Evolutionary conservation across 2,329 filamentous ascomycete genomes (phyloP), one percentile per base, ranked within the genome.

Genomic region (Ceratocystiopsis minuta): DNA sequence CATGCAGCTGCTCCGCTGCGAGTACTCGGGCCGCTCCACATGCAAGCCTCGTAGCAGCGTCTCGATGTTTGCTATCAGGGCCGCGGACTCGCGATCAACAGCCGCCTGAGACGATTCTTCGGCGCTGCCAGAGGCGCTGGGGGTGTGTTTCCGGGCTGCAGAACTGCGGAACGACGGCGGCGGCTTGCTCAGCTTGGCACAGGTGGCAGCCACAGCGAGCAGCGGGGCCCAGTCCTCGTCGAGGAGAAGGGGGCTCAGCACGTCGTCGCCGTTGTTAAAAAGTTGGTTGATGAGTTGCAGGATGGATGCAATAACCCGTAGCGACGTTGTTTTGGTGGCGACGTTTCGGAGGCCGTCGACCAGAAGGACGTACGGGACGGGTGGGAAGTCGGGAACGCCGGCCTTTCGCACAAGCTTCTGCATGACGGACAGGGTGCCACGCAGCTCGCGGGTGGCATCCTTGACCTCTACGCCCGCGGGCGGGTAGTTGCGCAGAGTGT

Each of bases 191-290:
- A 55, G 53, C 41, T 58, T 60, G 41, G 60, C 65, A 52, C 77
- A 81, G 42, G 65, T 65, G 4, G 62, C 61, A 2, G 73, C 72
- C 16, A 80, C 67, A 16, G 72, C 63, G 16, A 82, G 64, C 43
- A 80, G 62, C 5, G 66, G 57, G 2, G 67, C 65, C 75, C 78
- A 80, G 53, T 81, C 75, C 50, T 80, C 76, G 43, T 80, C 75
- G 36, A 70, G 58, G 17, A 81, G 57, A 38, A 77, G 60, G 14
- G 61, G 60, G 47, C 72, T 72, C 37, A 80, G 55, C 16, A 62
- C 62, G 16, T 66, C 65, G 38, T 67, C 58, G 10, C 63, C 64
- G 45, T 66, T 68, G 43, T 64, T 62, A 52, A 75, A 76, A 28
- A 75, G 59, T 32, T 62, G 67, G 52, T 70, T 72, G 47, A 75